Base-by-base conservation (phyloP, 805 yeast genomes). In the Metschnikowia kofuensis region DNA sequence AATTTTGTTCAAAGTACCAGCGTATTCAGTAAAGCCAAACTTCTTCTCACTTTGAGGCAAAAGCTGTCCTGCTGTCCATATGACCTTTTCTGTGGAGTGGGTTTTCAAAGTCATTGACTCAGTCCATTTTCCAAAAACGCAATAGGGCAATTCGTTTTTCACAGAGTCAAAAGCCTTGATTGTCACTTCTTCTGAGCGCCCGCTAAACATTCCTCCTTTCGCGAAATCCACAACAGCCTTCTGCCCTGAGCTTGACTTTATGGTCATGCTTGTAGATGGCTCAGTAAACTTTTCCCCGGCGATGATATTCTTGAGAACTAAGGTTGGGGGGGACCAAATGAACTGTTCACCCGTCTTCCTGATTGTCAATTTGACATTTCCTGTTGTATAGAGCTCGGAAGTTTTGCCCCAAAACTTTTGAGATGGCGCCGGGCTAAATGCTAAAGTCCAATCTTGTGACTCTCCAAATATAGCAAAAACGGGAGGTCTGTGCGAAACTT, bases 331-430 rank as follows among this genome's bases (percentile, higher is more conserved):
- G 16, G 74, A 64, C 92, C 96, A 94, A 52, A 82, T 80, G 60
- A 83, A 87, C n/a, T 71, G 72, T 58, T 88, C 96, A 1, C 89
- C 90, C 0, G 84, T 76, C 2, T 71, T 59, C 49, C 79, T 78
- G 40, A 84, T 71, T 2, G 74, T 72, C 35, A 94, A 70, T 40
- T 75, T 77, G 4, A 86, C 71, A 12, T 73, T 72, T 35, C 99
- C 99, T 39, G 78, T 81, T 55, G 89, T 88, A 41, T 79, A 78
- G 49, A 94, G 70, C 64, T 94, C 98, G 7, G 88, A 83, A 28
- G 91, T 84, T 68, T 92, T 94, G 43, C 98, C 97, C 96, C 97
- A 92, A 60, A 89, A 88, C 64, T 90, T 89, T 59, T 91, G 97
- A 21, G 79, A 78, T 0, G 96, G 96, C 27, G 82, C 70, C 3